phyloP scores from a whole-genome alignment of 1,284 basidiomycete species.

The Grifola frondosa region DNA sequence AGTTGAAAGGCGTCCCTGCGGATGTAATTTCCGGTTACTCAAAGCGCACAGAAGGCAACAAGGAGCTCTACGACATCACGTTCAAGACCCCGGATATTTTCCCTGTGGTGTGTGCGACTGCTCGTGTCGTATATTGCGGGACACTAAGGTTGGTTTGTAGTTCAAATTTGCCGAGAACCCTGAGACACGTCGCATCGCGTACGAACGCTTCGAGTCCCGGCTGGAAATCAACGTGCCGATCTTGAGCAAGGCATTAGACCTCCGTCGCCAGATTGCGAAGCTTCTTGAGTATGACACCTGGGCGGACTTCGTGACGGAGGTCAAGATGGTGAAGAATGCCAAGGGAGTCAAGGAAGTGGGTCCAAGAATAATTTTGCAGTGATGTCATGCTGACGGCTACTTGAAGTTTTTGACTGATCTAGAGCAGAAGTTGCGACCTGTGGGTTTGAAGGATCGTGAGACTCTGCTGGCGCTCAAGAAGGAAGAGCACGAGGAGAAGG shows the following conservation, averaged over 20 bases:
- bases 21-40: slow-evolving; percentile 76
- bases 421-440: slow-evolving; percentile 68
- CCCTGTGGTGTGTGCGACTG: slow-evolving; percentile 56
- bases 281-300: slow-evolving; percentile 76
- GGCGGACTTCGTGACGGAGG: slow-evolving; percentile 79
- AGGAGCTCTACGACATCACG: slow-evolving; percentile 66
- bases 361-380: too few relatives aligned
- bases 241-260: slow-evolving; percentile 60
- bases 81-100: slow-evolving; percentile 77
- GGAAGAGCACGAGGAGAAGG: slow-evolving; percentile 61
- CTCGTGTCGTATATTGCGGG: background rate
- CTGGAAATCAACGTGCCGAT: slow-evolving; percentile 69
- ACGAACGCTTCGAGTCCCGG: slow-evolving; percentile 66
- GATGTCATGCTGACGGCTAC: too few relatives aligned
- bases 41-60: slow-evolving; percentile 55
- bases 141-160: slow-evolving; percentile 37
- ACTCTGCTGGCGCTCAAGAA: slow-evolving; percentile 71
- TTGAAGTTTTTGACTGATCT: slow-evolving; percentile 78
- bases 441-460: slow-evolving; percentile 65
- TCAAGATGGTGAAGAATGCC: slow-evolving; percentile 81
- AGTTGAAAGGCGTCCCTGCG: slow-evolving; percentile 75
- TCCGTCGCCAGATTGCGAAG: slow-evolving; percentile 67
- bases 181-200: slow-evolving; percentile 62
- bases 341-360: slow-evolving; percentile 53
- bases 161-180: slow-evolving; percentile 77